Percentiles rank a stretch among this genome's conserved stretches.
phyloP scores from a whole-genome alignment of 768 basidiomycete genomes.

The Tephrocybe sp. region DNA sequence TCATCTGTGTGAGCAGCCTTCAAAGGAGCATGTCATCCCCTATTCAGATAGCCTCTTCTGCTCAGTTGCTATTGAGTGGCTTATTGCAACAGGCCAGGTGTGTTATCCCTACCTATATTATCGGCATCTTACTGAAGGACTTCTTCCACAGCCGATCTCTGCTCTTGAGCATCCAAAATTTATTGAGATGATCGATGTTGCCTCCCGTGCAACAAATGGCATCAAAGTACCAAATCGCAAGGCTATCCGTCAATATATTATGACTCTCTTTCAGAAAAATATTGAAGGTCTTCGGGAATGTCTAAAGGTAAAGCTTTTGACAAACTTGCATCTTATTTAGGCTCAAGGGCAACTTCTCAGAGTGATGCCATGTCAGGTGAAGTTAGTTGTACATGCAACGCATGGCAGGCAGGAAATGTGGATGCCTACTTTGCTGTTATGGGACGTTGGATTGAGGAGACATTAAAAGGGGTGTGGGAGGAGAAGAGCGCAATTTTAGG shows the following conservation, averaged over 20 bases:
- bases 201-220: constrained; percentile 25
- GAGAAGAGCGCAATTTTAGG: constrained; percentile 30
- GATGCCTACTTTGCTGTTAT: constrained; percentile 41
- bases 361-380: constrained; percentile 4
- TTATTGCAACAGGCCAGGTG: neutral
- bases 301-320: too few relatives aligned
- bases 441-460: constrained; percentile 39
- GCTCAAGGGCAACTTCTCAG: too few relatives aligned
- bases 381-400: constrained; percentile 34
- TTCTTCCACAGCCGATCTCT: constrained; percentile 23
- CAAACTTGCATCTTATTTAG: too few relatives aligned
- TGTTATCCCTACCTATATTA: neutral
- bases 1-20: neutral
- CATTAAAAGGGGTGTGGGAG: constrained; percentile 21
- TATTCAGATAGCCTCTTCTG: neutral
- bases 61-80: neutral
- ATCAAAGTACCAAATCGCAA: constrained; percentile 25
- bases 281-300: too few relatives aligned
- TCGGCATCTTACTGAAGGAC: too few relatives aligned
- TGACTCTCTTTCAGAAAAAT: constrained; percentile 18
- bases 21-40: neutral
- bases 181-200: constrained; percentile 28
- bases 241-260: constrained; percentile 17
- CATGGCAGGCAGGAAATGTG: constrained; percentile 37
- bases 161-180: constrained; percentile 30